Base-by-base conservation (phyloP, 352 stramenopile genomes). In the Globisporangium lucens region DNA sequence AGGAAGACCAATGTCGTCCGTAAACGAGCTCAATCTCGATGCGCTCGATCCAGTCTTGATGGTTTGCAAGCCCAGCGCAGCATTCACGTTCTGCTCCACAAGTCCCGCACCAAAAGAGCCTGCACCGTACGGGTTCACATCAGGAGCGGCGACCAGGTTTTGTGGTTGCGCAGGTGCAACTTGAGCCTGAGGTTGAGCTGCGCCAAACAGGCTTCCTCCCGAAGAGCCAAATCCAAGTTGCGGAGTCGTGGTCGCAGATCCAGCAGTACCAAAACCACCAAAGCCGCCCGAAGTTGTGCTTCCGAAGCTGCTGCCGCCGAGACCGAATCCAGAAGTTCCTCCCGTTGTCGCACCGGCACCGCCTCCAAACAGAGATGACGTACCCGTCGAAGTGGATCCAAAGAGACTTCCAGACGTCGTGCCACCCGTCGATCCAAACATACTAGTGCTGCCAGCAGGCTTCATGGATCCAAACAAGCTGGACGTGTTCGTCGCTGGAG, bases 1-100 rank as follows among this genome's bases (percentile, higher is more conserved):
- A 0, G 83, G 81, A 33, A 93, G 73, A n/a, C 85, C 85, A 55
- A 93, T 82, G 22, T 93, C 85, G 51, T 90, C 73, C 3, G 82
- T 75, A 56, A 90, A 90, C 2, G 75, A 79, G 57, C 71, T 87
- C 49, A 87, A 38, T n/a, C 85, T 74, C 12, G 77, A 82, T 1
- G 74, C 70, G 52, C 68, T 84, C 7, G 79, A 86, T 47, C 72
- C 75, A 17, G 74, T 78, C 53, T 87, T 89, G 49, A 87, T 81
- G 10, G 81, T 78, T 55, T 85, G 82, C 56, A 87, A 56, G 49
- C 87, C 82, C 33, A 92, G 62, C 13, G 77, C 80, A 30, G 72
- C 70, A 56, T 89, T 85, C 56, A 87, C 75, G 41, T 83, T 87
- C 51, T 89, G 76, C 56, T 93, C 83, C 9, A 93, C 70, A 6